A percentile compares a stretch with the other conserved stretches of the same genome.
Conservation (phyloP, 768 basidiomycete species). For the Hysterangium stoloniferum region DNA sequence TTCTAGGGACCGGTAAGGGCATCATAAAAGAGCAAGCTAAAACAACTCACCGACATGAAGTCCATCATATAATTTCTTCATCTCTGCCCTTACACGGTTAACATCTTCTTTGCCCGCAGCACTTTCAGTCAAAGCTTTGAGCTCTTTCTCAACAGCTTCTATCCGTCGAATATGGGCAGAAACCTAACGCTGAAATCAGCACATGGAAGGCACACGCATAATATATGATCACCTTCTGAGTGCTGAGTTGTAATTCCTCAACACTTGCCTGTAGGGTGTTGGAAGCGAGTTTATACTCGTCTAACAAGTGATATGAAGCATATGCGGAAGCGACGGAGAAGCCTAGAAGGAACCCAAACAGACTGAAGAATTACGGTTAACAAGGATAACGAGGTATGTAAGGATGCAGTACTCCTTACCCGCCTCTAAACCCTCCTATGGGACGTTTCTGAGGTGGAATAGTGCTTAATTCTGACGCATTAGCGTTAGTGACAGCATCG, state of each 20-base stretch:
- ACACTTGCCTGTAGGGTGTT: conserved; percentile 84
- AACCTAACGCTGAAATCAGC: conserved; percentile 38
- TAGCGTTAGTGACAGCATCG: conserved; percentile 25
- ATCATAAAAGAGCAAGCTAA: not conserved
- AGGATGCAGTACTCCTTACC: conserved; percentile 34
- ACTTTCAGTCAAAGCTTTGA: conserved; percentile 61
- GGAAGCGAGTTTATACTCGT: conserved; percentile 86
- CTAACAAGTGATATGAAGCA: conserved; percentile 80
- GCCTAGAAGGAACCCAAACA: conserved; percentile 81
- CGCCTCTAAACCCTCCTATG: conserved; percentile 48
- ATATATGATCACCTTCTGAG: conserved; percentile 52
- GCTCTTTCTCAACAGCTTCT: conserved; percentile 83
- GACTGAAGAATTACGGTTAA: conserved; percentile 32
- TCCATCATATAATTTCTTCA: conserved; percentile 82
- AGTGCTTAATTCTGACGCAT: conserved; percentile 43
- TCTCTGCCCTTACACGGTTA: conserved; percentile 63
- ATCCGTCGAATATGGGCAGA: conserved; percentile 77
- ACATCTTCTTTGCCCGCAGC: conserved; percentile 78
- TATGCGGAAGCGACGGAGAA: conserved; percentile 85
- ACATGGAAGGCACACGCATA: not conserved
- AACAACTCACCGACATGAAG: conserved; percentile 60
- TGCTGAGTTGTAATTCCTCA: conserved; percentile 76
- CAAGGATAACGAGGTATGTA: conserved; percentile 15
- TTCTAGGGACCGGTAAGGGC: conserved; percentile 35
- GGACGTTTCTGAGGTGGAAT: conserved; percentile 60